Evolutionary conservation across 2,329 filamentous ascomycete genomes (phyloP).

Genomic region (Macroventuria anomochaeta): DNA sequence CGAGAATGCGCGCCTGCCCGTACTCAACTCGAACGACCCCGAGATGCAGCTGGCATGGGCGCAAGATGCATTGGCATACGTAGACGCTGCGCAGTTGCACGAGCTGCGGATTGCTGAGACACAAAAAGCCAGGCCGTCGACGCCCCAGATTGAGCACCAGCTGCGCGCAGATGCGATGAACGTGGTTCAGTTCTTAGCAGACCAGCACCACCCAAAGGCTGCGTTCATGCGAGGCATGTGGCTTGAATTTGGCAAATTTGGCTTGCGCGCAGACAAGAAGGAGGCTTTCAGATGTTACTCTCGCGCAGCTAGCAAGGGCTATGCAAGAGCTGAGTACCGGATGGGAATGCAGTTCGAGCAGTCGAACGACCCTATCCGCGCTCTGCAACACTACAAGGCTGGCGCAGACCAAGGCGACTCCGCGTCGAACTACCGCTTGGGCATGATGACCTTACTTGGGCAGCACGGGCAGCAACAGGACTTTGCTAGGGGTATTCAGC

Average conservation of each 20-base stretch:
- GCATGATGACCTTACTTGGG: slow-evolving; percentile 96
- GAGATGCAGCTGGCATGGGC: slow-evolving; percentile 98
- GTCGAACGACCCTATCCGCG: slow-evolving; percentile 89
- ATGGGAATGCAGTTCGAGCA: slow-evolving; percentile 99
- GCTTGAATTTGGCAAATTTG: slow-evolving; percentile 98
- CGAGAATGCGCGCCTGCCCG: slow-evolving; percentile 80
- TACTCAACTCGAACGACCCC: slow-evolving; percentile 91
- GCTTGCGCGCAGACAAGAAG: slow-evolving; percentile 87
- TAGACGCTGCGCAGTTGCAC: slow-evolving; percentile 82
- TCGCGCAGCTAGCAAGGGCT: slow-evolving; percentile 83
- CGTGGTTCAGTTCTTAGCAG: slow-evolving; percentile 86
- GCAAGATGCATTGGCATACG: slow-evolving; percentile 86
- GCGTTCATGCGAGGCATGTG: slow-evolving; percentile 95
- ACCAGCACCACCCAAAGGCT: slow-evolving; percentile 91
- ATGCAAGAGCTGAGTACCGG: slow-evolving; percentile 88
- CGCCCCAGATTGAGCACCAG: slow-evolving; percentile 87
- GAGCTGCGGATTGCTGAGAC: slow-evolving; percentile 69
- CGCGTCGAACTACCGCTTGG: slow-evolving; percentile 83
- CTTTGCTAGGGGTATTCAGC: slow-evolving; percentile 75
- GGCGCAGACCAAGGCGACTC: slow-evolving; percentile 84
- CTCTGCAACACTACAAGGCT: slow-evolving; percentile 85
- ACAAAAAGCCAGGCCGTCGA: slow-evolving; percentile 70
- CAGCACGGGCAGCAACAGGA: slow-evolving; percentile 91
- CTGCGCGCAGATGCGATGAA: slow-evolving; percentile 87
- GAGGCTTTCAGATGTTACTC: slow-evolving; percentile 90